Base-by-base conservation (phyloP, 2,329 filamentous ascomycete species). In the Lachnellula cervina region DNA sequence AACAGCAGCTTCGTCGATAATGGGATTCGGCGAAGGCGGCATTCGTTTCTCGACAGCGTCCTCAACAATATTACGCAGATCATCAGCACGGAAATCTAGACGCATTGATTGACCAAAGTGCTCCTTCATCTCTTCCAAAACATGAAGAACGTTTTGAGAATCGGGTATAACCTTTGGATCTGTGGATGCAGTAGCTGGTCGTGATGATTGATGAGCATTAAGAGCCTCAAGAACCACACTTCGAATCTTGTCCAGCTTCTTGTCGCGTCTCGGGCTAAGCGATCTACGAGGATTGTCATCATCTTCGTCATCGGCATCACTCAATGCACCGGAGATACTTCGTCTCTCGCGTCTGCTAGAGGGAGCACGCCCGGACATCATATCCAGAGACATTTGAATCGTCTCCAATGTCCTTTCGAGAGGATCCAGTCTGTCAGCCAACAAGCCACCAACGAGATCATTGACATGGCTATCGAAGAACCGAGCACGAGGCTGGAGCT, bases 391-490 rank as follows among this genome's bases (percentile, higher is more conserved):
- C 54, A 86, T 77, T 63, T 93, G 88, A 42, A 97, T 95, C 25
- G 79, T 79, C 52, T 83, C 80, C 55, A 99, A 72, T n/a, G 85
- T 82, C 68, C 86, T 84, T 72, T 97, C 90, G 32, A 99, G 75
- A 35, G 94, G 93, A 56, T 83, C 83, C 7, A 99, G 78, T 42
- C 89, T 86, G 59, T 86, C 82, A 51, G 90, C 83, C 51, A 99
- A 74, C 3, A 94, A 78, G 48, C 82, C 83, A 51, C 88, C 89
- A 61, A 99, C 88, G 61, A 97, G 74, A 50, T 90, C 84, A 68
- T 96, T 91, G 60, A 99, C 89, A 67, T 89, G 91, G 47, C 84
- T 87, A 67, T 97, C 91, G 66, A 97, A 97, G 79, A 96, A 97
- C 47, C 84, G 82, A 60, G 89, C 89, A 48, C 91, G 84, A 52